phyloP scores from a whole-genome alignment of 2,329 filamentous ascomycete species.

The Pseudodiploospora longispora region DNA sequence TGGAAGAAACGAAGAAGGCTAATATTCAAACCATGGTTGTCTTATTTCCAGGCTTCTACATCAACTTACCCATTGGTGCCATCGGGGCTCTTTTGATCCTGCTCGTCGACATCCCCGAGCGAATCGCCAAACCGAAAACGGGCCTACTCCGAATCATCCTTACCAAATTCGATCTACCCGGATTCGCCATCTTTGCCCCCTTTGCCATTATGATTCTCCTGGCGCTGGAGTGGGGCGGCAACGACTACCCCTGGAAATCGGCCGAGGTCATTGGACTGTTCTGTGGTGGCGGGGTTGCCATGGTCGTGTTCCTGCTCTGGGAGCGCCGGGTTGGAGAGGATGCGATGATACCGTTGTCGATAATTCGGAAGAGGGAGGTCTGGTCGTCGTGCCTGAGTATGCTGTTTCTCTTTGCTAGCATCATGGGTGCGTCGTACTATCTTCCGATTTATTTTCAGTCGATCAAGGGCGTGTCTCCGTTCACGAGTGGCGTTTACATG shows the following conservation, averaged over 20 bases:
- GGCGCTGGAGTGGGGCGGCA: conserved; percentile 24
- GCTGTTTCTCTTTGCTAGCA: conserved; percentile 6
- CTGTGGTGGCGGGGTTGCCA: conserved; percentile 18
- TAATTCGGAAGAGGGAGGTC: conserved; percentile 9
- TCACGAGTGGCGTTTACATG: conserved; percentile 15
- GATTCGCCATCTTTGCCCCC: conserved; percentile 14
- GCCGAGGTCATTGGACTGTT: conserved; percentile 30
- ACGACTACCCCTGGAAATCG: conserved; percentile 27
- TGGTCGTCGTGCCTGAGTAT: conserved; percentile 6
- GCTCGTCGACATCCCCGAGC: conserved; percentile 28
- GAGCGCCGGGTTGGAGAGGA: conserved; percentile 28
- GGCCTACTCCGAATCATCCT: conserved; percentile 26
- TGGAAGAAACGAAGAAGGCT: background rate
- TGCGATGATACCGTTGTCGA: conserved; percentile 25
- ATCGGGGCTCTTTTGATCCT: conserved; percentile 25
- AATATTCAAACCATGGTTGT: conserved; percentile 4
- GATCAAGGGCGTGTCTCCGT: conserved; percentile 9
- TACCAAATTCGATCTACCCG: conserved; percentile 26
- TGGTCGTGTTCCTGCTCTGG: conserved; percentile 21
- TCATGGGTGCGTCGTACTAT: conserved; percentile 6
- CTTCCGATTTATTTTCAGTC: conserved; percentile 17
- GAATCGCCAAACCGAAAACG: conserved; percentile 21
- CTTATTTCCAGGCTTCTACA: conserved; percentile 29
- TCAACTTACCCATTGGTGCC: conserved; percentile 38
- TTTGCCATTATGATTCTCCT: conserved; percentile 2